phyloP scores from a whole-genome alignment of 805 yeast genomes.

The Wickerhamiella brachini region DNA sequence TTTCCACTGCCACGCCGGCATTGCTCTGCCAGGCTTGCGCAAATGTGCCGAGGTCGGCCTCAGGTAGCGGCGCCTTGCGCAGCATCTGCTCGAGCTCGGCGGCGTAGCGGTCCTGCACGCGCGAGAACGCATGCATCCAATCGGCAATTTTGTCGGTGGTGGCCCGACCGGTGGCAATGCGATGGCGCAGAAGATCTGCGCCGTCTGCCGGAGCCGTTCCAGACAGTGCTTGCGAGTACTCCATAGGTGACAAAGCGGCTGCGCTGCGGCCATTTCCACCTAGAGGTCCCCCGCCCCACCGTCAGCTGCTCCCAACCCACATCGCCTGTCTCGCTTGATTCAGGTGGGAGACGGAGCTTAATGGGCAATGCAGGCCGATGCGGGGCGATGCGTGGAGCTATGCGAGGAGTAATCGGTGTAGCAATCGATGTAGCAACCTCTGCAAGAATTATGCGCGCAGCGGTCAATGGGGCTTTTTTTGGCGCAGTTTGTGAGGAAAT shows the following conservation, averaged over 20 bases:
- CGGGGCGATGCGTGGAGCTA: too few species aligned
- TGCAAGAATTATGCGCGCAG: too few species aligned
- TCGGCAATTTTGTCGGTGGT: slow-evolving; percentile 48
- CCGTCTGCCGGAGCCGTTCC: slow-evolving; percentile 38
- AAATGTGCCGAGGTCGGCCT: slow-evolving; percentile 18
- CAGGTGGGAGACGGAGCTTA: too few species aligned
- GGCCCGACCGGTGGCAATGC: slow-evolving; percentile 40
- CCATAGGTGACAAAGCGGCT: neutral
- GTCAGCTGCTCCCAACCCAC: too few species aligned
- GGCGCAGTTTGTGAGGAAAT: too few species aligned
- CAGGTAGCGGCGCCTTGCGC: slow-evolving; percentile 10
- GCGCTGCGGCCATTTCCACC: neutral
- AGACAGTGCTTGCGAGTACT: slow-evolving; percentile 15
- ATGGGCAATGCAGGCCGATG: too few species aligned
- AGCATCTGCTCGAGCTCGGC: slow-evolving; percentile 30
- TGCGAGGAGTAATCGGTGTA: too few species aligned
- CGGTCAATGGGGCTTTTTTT: too few species aligned
- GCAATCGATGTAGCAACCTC: too few species aligned
- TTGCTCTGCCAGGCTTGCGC: slow-evolving; percentile 20
- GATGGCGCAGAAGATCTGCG: slow-evolving; percentile 42
- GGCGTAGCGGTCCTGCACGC: slow-evolving; percentile 35
- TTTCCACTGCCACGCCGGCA: slow-evolving; percentile 18
- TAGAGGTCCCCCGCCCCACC: too few species aligned
- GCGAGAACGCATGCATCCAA: slow-evolving; percentile 43
- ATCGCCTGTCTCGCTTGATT: too few species aligned